Conservation (phyloP, 2,329 filamentous ascomycete genomes). For the Podosphaera xanthii region DNA sequence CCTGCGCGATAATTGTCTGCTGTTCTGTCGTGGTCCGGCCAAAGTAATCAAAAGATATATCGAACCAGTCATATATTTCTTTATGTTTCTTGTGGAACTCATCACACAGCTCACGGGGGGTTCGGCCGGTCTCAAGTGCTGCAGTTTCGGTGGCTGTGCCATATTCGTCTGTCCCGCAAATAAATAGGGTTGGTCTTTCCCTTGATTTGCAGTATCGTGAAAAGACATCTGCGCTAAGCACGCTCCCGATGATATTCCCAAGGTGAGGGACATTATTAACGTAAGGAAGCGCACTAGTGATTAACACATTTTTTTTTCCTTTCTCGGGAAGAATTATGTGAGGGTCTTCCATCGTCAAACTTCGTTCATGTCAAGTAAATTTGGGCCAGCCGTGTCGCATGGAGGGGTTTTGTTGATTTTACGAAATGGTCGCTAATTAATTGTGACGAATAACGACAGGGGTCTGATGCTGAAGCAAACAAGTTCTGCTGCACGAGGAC, state of each 20-base stretch:
- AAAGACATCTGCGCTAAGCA: slow-evolving; percentile 76
- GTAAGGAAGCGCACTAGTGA: slow-evolving; percentile 82
- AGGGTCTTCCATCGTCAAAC: slow-evolving; percentile 9
- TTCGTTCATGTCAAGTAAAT: too few species aligned
- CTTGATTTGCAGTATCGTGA: slow-evolving; percentile 60
- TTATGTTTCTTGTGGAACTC: slow-evolving; percentile 84
- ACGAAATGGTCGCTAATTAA: too few species aligned
- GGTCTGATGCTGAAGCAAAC: too few species aligned
- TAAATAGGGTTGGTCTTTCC: slow-evolving; percentile 56
- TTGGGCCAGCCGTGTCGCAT: too few species aligned
- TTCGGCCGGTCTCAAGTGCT: slow-evolving; percentile 68
- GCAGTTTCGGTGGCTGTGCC: slow-evolving; percentile 92
- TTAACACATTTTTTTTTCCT: slow-evolving; percentile 67
- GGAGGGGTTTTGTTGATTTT: too few species aligned
- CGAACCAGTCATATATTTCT: slow-evolving; percentile 89
- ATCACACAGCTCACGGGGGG: slow-evolving; percentile 64
- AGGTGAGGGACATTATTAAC: slow-evolving; percentile 62
- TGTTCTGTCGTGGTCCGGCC: slow-evolving; percentile 73
- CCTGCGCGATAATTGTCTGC: slow-evolving; percentile 82
- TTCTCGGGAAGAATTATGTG: slow-evolving; percentile 36
- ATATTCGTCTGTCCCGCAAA: slow-evolving; percentile 86
- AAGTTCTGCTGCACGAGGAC: too few species aligned
- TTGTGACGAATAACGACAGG: too few species aligned
- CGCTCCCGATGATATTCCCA: slow-evolving; percentile 71
- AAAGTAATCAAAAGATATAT: slow-evolving; percentile 85